Conservation (phyloP, 768 basidiomycete genomes). For the Rhizopogon salebrosus region DNA sequence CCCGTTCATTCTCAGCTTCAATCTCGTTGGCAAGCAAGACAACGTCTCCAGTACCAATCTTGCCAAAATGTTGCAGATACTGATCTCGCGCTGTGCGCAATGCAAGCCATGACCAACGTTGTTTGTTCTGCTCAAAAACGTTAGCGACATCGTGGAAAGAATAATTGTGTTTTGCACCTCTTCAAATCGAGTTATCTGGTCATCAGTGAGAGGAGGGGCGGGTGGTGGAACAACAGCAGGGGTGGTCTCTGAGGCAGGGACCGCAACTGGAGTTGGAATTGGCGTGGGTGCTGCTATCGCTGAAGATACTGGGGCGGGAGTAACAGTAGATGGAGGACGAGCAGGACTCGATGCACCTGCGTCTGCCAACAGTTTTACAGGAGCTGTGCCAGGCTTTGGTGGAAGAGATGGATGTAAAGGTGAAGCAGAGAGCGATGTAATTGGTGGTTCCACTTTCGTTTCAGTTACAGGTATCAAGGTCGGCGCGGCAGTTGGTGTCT, state of each 20-base stretch:
- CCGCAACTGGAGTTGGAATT: slow-evolving; percentile 6
- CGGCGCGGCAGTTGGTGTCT: slow-evolving; percentile 7
- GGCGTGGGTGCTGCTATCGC: slow-evolving; percentile 6
- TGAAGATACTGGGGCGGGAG: neutral
- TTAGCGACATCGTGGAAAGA: slow-evolving; percentile 9
- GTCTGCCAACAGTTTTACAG: slow-evolving; percentile 25
- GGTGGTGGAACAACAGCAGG: slow-evolving; percentile 17
- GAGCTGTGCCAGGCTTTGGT: slow-evolving; percentile 54
- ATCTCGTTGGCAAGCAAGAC: slow-evolving; percentile 35
- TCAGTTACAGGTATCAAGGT: slow-evolving; percentile 4
- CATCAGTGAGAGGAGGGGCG: slow-evolving; percentile 32
- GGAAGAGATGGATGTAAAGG: slow-evolving; percentile 68
- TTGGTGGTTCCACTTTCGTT: slow-evolving; percentile 15
- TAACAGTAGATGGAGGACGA: slow-evolving; percentile 8
- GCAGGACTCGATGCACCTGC: slow-evolving; percentile 26
- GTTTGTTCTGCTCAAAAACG: slow-evolving; percentile 54
- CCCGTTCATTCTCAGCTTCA: slow-evolving; percentile 31
- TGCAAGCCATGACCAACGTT: slow-evolving; percentile 76
- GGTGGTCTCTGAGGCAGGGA: slow-evolving; percentile 17
- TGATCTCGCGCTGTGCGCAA: slow-evolving; percentile 71
- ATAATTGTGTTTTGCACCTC: slow-evolving; percentile 39
- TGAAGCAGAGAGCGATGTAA: slow-evolving; percentile 13
- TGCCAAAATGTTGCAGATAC: slow-evolving; percentile 73
- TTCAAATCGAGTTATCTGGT: slow-evolving; percentile 53
- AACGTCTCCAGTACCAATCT: slow-evolving; percentile 77